Evolutionary conservation across 306 rosid genomes (phyloP).

Genomic region (Acacia melanoxylon): DNA sequence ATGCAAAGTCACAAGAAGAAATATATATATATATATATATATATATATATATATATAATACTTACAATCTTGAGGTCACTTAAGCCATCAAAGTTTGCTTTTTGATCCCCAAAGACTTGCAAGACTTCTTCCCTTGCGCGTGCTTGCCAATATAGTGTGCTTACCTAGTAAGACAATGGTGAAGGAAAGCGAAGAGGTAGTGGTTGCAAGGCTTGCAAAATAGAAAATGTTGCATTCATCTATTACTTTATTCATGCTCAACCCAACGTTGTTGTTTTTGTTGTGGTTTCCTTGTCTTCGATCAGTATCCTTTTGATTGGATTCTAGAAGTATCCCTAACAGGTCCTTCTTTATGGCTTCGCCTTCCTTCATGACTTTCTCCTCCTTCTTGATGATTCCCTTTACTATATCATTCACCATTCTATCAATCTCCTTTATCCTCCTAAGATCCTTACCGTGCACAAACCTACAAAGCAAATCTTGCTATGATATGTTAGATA

Average conservation of each 20-base stretch:
- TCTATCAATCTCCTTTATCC: background rate
- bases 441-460: background rate
- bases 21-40: too few relatives aligned
- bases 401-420: background rate
- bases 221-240: slow-evolving; percentile 43
- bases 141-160: background rate
- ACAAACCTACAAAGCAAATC: background rate
- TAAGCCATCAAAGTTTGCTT: too few relatives aligned
- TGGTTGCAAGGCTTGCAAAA: slow-evolving; percentile 46
- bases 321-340: background rate
- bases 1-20: too few relatives aligned
- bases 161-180: slow-evolving; percentile 10
- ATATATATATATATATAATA: too few relatives aligned
- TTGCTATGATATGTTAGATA: too few relatives aligned
- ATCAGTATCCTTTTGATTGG: background rate
- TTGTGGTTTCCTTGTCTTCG: too few relatives aligned
- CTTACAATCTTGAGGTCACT: too few relatives aligned
- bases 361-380: slow-evolving; percentile 16
- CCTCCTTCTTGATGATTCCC: slow-evolving; percentile 34
- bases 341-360: too few relatives aligned
- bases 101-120: too few relatives aligned
- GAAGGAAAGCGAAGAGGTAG: slow-evolving; percentile 34
- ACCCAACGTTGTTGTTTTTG: background rate
- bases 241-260: slow-evolving; percentile 22
- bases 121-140: too few relatives aligned